phyloP scores from a whole-genome alignment of 495 filamentous ascomycete species.

The Xylaria intraflava region DNA sequence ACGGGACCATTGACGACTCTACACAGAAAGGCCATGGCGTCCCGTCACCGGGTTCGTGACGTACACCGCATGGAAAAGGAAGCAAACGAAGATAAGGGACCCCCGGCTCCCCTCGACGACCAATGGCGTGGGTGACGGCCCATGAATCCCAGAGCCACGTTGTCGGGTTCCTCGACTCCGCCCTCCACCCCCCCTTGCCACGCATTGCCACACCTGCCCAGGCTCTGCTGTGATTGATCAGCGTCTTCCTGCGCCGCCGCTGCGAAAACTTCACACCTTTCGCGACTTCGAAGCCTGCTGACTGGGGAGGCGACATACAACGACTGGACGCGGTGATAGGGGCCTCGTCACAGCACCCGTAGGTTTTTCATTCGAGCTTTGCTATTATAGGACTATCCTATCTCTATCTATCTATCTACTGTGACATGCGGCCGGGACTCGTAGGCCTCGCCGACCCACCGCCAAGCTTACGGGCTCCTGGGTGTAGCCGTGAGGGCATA shows the following conservation, averaged over 20 bases:
- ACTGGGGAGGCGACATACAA: too few relatives aligned
- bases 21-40: too few relatives aligned
- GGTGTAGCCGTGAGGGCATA: background rate
- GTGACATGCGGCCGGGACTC: too few relatives aligned
- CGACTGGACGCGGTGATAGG: background rate
- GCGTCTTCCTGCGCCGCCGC: background rate
- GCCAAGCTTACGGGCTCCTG: too few relatives aligned
- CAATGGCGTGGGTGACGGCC: background rate
- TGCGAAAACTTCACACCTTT: background rate
- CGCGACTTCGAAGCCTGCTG: too few relatives aligned
- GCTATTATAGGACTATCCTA: too few relatives aligned
- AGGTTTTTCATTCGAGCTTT: too few relatives aligned
- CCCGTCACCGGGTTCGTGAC: too few relatives aligned
- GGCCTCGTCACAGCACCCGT: background rate
- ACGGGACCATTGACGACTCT: too few relatives aligned
- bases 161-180: slow-evolving; percentile 13
- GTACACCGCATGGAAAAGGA: too few relatives aligned
- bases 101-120: background rate
- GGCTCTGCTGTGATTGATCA: background rate
- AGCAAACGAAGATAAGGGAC: too few relatives aligned
- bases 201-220: slow-evolving; percentile 1
- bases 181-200: background rate
- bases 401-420: too few relatives aligned
- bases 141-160: slow-evolving; percentile 13
- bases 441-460: background rate